Evolutionary conservation across 306 rosid species (phyloP), one percentile per base, ranked within the genome.

Genomic region (Boehmeria nivea): DNA sequence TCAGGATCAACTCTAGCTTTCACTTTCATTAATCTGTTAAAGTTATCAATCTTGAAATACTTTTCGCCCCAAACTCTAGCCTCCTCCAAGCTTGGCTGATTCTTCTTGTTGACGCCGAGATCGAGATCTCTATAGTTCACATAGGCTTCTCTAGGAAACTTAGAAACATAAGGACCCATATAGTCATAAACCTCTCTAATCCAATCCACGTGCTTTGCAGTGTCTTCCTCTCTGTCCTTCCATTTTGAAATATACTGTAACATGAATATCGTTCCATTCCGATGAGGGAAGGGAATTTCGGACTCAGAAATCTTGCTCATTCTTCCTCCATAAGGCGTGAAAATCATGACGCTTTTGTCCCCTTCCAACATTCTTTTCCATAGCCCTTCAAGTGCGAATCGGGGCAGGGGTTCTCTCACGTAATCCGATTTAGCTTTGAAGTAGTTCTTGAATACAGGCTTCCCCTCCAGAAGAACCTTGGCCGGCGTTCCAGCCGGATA

Each of bases 341-440:
- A 81, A 47, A 86, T 63, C 64, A 78, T 55, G 53, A 79, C 15
- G 3, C 85, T 73, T 12, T 43, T 49, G 2, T 76, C 87, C n/a
- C 86, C 88, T 56, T 76, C 73, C 8, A 64, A 25, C 51, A 89
- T 31, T 54, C 88, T 81, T 56, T 73, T 55, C 97, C 97, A 89
- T 0, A 89, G 6, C 6, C 97, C 95, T 43, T 83, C 70, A 3
- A 89, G 74, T 0, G 72, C 87, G 0, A 67, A 28, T 63, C 75
- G 87, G 0, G 97, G 81, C 10, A 89, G 83, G 4, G 95, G 69
- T 14, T 67, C 74, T 6, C 63, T 75, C 4, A 86, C 89, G 11
- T 77, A 89, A 42, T 89, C 97, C 42, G 95, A 81, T 51, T 89
- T 89, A 22, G 97, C 95, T 43, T 86, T 89, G 95, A 89, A 86